Percentiles rank a stretch among this genome's conserved stretches.
Conservation (phyloP, 352 stramenopile genomes). For the Pythium volutum region DNA sequence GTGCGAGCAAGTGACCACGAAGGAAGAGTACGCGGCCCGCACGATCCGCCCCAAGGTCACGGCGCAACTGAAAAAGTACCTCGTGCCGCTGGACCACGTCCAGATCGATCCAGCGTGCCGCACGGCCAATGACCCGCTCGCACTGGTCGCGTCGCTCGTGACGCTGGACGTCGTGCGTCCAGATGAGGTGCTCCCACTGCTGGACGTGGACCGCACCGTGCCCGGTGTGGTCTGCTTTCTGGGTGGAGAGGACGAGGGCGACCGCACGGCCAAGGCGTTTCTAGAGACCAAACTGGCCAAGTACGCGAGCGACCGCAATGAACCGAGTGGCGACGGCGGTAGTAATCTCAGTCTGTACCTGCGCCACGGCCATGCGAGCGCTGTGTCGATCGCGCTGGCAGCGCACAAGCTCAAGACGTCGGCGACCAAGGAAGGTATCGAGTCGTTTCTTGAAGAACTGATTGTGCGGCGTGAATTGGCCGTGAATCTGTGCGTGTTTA, state of each 20-base stretch:
- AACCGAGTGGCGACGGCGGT: slow-evolving; percentile 91
- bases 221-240: slow-evolving; percentile 50
- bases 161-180: slow-evolving; percentile 46
- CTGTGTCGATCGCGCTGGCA: slow-evolving; percentile 59
- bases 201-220: slow-evolving; percentile 69
- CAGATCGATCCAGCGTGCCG: slow-evolving; percentile 28
- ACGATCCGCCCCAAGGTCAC: slow-evolving; percentile 98
- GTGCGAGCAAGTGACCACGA: slow-evolving; percentile 87
- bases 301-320: slow-evolving; percentile 90
- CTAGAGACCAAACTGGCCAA: slow-evolving; percentile 69
- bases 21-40: slow-evolving; percentile 96
- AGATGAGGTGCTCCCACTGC: slow-evolving; percentile 31
- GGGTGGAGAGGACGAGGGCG: slow-evolving; percentile 66
- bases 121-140: slow-evolving; percentile 28
- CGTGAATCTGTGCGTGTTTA: slow-evolving; percentile 98
- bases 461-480: slow-evolving; percentile 96
- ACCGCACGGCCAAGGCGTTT: slow-evolving; percentile 84
- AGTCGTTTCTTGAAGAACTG: slow-evolving; percentile 96
- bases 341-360: slow-evolving; percentile 94
- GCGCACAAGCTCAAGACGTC: slow-evolving; percentile 55
- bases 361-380: slow-evolving; percentile 90
- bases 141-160: slow-evolving; percentile 16
- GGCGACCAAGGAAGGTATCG: slow-evolving; percentile 71
- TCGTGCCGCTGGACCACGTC: slow-evolving; percentile 53
- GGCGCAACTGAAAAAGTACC: slow-evolving; percentile 86